Evolutionary conservation across 192 early-diverging fungal species (phyloP), one percentile per base, ranked within the genome.

Genomic region (Coemansia sp.): DNA sequence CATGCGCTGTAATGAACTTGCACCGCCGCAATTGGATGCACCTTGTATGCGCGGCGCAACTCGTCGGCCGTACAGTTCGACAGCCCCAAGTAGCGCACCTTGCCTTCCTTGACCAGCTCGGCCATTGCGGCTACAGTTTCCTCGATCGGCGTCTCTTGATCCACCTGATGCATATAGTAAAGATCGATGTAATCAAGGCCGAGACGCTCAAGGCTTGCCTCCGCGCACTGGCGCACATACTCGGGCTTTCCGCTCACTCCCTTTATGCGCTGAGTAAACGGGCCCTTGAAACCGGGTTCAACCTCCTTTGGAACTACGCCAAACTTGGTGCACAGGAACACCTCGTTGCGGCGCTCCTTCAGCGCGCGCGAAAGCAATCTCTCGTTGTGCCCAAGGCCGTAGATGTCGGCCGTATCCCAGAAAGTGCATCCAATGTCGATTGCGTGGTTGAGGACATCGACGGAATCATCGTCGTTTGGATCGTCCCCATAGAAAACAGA

Each of bases 21-120:
- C 18, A 84, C 75, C 0, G 88, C 87, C 9, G 85, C 69, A 67
- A 91, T 89, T 23, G 90, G 90, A 65, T 91, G 89, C 4, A 92
- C 74, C 33, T 75, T 83, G 78, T 30, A 30, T 30, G 30, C 30
- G 30, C 30, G 30, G 30, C 30, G 30, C 30, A 30, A 30, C 30
- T 30, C 85, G 3, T 82, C 85, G 3, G 88, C 88, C 33, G 75
- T 69, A 64, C 82, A 85, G 53, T 92, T 86, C 21, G 81, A 84
- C 15, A 90, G 67, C 8, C 89, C 90, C 30, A 91, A 69, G 63
- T 82, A 85, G 26, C 30, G 30, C 30, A 30, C 30, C 30, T 30
- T 30, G 30, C 30, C 30, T 30, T 30, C 30, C 30, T 30, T 30
- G 30, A 30, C 30, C 1, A 30, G 30, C 30, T 3, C 30, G 1